Evolutionary conservation across 2,329 filamentous ascomycete genomes (phyloP), one percentile per base, ranked within the genome.

Genomic region (Hirsutella minnesotensis): DNA sequence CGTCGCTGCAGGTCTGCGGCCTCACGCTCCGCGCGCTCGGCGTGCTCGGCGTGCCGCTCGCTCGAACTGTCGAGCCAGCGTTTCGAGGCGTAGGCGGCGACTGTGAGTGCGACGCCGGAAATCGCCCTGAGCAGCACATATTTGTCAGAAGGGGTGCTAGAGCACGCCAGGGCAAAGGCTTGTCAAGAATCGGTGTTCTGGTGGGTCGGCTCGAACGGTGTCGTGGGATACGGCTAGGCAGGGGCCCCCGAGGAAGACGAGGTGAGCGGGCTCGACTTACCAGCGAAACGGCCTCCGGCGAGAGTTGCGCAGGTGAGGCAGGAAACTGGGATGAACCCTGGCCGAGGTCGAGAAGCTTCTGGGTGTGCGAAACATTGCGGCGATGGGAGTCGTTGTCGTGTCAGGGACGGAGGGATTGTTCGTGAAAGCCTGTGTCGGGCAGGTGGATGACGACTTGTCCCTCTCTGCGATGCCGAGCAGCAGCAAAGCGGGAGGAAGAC

Each of bases 331-430:
- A 43, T 62, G 56, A 35, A 60, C 56, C 38, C 53, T 58, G 30
- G 59, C 57, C 20, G 60, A 55, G 20, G 59, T 58, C 37, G 61
- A 60, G 51, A 63, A 61, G 38, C 49, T 46, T 44, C 58, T 53
- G 2, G 53, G 49, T 19, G 45, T 42, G 41, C 47, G 45, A 18
- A 38, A 42, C 47, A 50, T 48, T 19, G 31, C 30, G 16, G 13
- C 21, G 18, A 18, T 49, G 44, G 31, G 24, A 12, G 24, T 27
- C 7, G 12, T 27, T 7, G 12, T 27, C 12, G 12, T 27, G 7
- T 27, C 24, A 27, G 24, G 12, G 12, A 27, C 7, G 24, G 24
- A 27, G 24, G 24, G 7, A 12, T 27, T 27, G 24, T 7, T 27
- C 24, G 24, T 27, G 24, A 12, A 12, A 27, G 24, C 12, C 12